A percentile compares a stretch with the other conserved stretches of the same genome.
These are phyloP conservation scores for Fusarium multiceps DNA, from an alignment of 2,329 filamentous ascomycete species.

Conservation along the genomic window DNA sequence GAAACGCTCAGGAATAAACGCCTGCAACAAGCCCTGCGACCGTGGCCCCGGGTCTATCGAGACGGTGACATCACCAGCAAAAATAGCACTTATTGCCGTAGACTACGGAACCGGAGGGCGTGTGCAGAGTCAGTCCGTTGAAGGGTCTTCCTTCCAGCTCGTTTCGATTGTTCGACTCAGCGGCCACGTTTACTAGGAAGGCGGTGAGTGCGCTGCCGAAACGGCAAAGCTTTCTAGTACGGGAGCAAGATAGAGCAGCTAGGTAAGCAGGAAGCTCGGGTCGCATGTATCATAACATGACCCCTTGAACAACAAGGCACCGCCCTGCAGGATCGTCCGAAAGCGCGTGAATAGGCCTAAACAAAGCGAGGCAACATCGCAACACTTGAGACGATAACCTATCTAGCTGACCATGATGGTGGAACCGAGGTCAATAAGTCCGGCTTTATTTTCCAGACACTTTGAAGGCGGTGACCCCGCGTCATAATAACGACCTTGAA, in stretches of 20 bases:
- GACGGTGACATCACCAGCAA: constrained; percentile 44
- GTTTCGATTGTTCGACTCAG: constrained; percentile 31
- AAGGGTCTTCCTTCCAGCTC: constrained; percentile 35
- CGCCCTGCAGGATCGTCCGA: constrained; percentile 4
- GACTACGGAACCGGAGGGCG: constrained; percentile 20
- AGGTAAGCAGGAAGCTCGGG: constrained; percentile 12
- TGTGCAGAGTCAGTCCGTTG: constrained; percentile 22
- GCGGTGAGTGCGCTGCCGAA: constrained; percentile 34
- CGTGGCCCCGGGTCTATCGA: constrained; percentile 37
- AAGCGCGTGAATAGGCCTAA: constrained; percentile 13
- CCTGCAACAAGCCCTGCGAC: constrained; percentile 39
- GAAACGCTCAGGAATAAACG: constrained; percentile 17
- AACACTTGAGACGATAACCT: constrained; percentile 20
- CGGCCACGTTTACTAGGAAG: constrained; percentile 31
- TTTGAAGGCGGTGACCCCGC: constrained; percentile 49
- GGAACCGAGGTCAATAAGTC: constrained; percentile 44
- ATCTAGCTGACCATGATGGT: constrained; percentile 27
- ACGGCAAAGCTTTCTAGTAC: constrained; percentile 19
- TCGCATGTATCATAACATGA: neutral
- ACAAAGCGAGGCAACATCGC: constrained; percentile 23
- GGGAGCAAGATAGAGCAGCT: constrained; percentile 11
- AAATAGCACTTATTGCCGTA: constrained; percentile 29
- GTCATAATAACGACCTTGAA: constrained; percentile 35
- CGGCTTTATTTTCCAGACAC: constrained; percentile 44
- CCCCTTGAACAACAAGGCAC: constrained; percentile 10